Base-by-base conservation (phyloP, 495 filamentous ascomycete genomes). In the Cetradonia linearis region DNA sequence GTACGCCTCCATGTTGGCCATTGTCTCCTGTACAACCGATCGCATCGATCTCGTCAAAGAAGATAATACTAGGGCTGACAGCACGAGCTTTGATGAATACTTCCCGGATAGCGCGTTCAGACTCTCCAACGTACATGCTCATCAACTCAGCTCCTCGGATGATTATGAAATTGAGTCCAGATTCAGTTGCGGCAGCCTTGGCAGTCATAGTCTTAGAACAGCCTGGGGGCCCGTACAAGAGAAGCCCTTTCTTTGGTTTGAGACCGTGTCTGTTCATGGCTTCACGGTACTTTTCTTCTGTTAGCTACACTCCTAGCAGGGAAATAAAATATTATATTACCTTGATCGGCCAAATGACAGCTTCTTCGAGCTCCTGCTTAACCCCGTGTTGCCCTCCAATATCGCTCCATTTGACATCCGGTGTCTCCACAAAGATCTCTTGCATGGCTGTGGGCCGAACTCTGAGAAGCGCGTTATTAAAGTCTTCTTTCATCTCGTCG, bases 11-110 rank as follows among this genome's bases (percentile, higher is more conserved):
- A 27, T 78, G 74, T 16, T 76, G 72, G 34, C 71, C 73, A 40
- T 75, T 65, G 20, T 74, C 69, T 27, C 90, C 80, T 62, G 83
- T 82, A 11, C 85, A 83, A n/a, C 84, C 91, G 60, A 98, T 91
- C 6, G 90, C 84, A 74, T 98, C 93, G 66, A 98, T 94, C 70
- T 98, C 93, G 70, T 98, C 93, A 67, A 98, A 97, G 76, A 98
- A 98, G 61, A 98, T 90, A 69, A 98, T 92, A 69, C 87, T 89
- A 5, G 93, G 93, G 56, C 84, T 83, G 28, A 91, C 93, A 42
- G 87, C 85, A 47, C 89, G 79, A 3, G 93, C 93, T 63, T 90
- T 89, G 55, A 85, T 79, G 71, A 98, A 98, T 10, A 96, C 81
- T 50, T 93, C 88, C 53, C 93, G 81, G 47, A 98, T 77, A 30